Evolutionary conservation across 352 stramenopile species (phyloP).

Genomic region (Globisporangium acanthophoron): DNA sequence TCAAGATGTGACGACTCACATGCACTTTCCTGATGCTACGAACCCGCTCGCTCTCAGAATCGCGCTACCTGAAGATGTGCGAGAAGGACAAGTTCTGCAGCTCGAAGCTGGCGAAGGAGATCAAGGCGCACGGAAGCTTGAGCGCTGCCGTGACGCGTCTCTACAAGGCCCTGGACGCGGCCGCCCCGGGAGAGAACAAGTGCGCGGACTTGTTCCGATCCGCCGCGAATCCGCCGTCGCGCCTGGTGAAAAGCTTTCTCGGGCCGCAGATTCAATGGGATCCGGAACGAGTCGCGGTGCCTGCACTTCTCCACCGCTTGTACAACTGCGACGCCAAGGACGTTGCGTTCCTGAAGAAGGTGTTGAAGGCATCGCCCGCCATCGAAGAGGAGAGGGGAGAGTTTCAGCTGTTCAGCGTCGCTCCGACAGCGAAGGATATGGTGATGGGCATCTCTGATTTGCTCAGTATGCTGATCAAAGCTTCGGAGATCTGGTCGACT

Average conservation of each 20-base stretch:
- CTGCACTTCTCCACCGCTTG: conserved; percentile 14
- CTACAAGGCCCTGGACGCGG: conserved; percentile 4
- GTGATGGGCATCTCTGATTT: conserved; percentile 11
- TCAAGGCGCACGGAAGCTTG: no score
- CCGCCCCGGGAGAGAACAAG: not conserved
- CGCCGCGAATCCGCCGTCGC: not conserved
- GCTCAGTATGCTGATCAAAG: conserved; percentile 17
- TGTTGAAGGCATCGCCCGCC: not conserved
- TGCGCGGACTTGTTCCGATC: not conserved
- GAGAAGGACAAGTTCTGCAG: no score
- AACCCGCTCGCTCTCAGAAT: conserved; percentile 2
- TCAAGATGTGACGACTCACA: no score
- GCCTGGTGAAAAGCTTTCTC: not conserved
- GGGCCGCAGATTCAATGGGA: not conserved
- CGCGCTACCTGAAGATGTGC: not conserved
- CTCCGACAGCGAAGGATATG: conserved; percentile 7
- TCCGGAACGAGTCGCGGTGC: not conserved
- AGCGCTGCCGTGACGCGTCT: not conserved
- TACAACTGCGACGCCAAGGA: conserved; percentile 6
- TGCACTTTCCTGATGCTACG: not conserved
- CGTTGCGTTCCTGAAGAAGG: conserved; percentile 4
- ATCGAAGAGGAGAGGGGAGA: not conserved
- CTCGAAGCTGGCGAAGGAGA: no score
- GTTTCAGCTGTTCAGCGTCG: not conserved
- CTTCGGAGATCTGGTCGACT: conserved; percentile 21